Base-by-base conservation (phyloP, 2,329 filamentous ascomycete genomes). In the Neonectria coccinea region DNA sequence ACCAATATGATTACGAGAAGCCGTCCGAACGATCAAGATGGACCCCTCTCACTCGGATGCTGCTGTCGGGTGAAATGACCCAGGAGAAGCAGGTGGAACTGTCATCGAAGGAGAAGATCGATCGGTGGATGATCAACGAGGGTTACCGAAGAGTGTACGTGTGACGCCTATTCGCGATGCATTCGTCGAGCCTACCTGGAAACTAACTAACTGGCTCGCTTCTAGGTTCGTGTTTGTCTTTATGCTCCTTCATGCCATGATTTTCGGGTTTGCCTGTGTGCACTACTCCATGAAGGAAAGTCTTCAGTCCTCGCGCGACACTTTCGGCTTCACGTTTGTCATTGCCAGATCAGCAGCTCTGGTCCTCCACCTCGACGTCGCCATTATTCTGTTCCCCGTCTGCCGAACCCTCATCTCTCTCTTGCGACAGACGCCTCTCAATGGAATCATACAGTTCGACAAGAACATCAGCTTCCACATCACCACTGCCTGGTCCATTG, bases 401-500 rank as follows among this genome's bases (percentile, higher is more conserved):
- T 96, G 92, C 82, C 87, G 92, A 64, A 96, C 92, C 12, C 86
- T 96, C 72, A 93, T 96, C 75, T 96, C 92, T 57, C 86, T 95
- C 67, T 86, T 90, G 56, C 88, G 92, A 67, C 91, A 93, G 76
- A 96, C 92, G 7, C 91, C 92, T 8, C 84, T 96, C 61, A 94
- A 95, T 78, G 92, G 92, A 70, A 92, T 96, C 75, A 91, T 97
- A 70, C 92, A 93, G 72, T 94, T 96, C 79, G 92, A 94, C 82
- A 94, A 94, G 84, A 94, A 94, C 81, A 94, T 94, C 77, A 92
- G 91, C 48, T 95, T 96, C 80, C 92, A 96, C 82, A 95, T 93
- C 80, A 89, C 86, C 53, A 92, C 92, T 27, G 92, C 91, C 6
- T 96, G 92, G 92, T 94, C 92, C 25, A 94, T 97, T 73, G 90